Base-by-base conservation (phyloP, 2,329 filamentous ascomycete species). In the Mycocentrospora acerina region DNA sequence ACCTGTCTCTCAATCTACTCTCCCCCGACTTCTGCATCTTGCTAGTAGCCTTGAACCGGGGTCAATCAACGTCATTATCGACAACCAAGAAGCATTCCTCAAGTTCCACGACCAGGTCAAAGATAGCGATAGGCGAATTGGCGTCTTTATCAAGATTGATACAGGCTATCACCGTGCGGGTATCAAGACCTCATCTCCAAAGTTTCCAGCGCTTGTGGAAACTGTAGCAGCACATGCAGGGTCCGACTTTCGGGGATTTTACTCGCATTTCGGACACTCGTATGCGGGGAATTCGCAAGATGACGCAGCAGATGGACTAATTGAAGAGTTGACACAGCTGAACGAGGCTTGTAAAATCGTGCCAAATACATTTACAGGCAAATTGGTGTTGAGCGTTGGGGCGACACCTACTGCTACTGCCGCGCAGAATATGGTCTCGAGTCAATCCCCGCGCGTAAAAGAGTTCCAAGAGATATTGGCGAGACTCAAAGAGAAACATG, bases 321-420 rank as follows among this genome's bases (percentile, higher is more conserved):
- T 72, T 1, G 69, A 69, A 7, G 86, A 90, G 67, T 75, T 89
- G 29, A 59, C 69, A 15, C 75, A 74, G 1, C 62, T 83, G 4
- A 65, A 74, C 37, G 52, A 62, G 5, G 81, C 77, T 0, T 71
- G 77, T 0, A 38, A 51, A n/a, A 48, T 55, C 0, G 66, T 72
- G 38, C 68, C 60, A 32, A 51, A 37, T 35, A 62, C 17, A 4
- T 40, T 53, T 51, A 44, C 46, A 2, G 40, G 47, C 3, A 69
- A 67, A 33, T 51, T 78, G 12, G 71, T 81, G 0, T 71, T 91
- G 3, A 87, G 83, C 1, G 82, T 89, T 0, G 88, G 88, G 5
- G 87, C 88, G 0, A 88, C 87, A 13, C 88, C 88, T 0, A 90
- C 86, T 0, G 81, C 83, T 1, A 81, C 82, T 0, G 76, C 81